These are phyloP conservation scores for Populus trichocarpa DNA, from an alignment of 441 rosid genomes.

Conservation along the genomic window DNA sequence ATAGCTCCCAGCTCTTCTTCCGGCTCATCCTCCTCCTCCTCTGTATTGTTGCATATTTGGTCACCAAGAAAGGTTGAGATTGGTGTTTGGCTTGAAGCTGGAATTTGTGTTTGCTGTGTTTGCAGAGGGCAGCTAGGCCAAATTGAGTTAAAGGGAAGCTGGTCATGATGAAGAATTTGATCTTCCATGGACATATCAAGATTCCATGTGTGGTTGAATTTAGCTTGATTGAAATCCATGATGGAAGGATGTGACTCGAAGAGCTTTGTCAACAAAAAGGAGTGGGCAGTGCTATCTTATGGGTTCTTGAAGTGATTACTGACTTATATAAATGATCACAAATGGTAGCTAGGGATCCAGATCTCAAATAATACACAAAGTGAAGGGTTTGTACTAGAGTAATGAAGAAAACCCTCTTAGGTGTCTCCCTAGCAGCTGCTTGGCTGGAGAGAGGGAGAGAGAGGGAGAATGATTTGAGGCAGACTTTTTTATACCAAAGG, in stretches of 20 bases:
- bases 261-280: neutral
- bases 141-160: constrained; percentile 31
- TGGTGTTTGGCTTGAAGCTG: constrained; percentile 22
- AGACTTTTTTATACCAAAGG: constrained; percentile 2
- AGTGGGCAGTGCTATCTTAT: neutral
- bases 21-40: constrained; percentile 40
- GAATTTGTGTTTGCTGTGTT: constrained; percentile 2
- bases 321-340: constrained; percentile 15
- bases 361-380: constrained; percentile 25
- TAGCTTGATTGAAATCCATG: constrained; percentile 58
- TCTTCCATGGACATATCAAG: constrained; percentile 51
- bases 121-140: constrained; percentile 27
- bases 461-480: constrained; percentile 9
- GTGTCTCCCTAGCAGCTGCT: constrained; percentile 18
- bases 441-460: constrained; percentile 1
- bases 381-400: constrained; percentile 37
- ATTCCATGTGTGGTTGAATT: constrained; percentile 47
- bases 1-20: constrained; percentile 68
- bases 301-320: constrained; percentile 21
- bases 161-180: constrained; percentile 37
- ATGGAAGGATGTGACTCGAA: constrained; percentile 6
- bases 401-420: constrained; percentile 27
- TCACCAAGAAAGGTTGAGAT: constrained; percentile 21
- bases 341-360: neutral
- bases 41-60: constrained; percentile 9